Evolutionary conservation across 306 rosid species (phyloP).

Genomic region (Crataegus laevigata): DNA sequence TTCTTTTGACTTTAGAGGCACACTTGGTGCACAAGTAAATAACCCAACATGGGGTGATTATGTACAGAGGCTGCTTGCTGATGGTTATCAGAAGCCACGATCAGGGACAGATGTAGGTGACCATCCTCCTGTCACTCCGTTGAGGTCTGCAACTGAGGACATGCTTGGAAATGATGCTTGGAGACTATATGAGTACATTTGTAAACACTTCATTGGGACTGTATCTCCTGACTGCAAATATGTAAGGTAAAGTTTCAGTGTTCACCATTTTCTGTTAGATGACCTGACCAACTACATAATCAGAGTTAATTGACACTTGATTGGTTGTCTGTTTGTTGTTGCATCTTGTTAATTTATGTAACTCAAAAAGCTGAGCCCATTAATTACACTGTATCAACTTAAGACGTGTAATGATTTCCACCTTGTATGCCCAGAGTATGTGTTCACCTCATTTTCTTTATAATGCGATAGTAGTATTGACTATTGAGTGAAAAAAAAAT

Average conservation of each 20-base stretch:
- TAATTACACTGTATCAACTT: neutral
- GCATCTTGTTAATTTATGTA: neutral
- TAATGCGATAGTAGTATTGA: neutral
- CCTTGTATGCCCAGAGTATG: neutral
- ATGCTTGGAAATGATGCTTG: conserved; percentile 80
- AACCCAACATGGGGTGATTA: conserved; percentile 69
- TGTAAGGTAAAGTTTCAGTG: conserved; percentile 40
- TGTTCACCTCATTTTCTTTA: neutral
- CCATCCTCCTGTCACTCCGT: conserved; percentile 97
- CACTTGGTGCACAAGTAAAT: conserved; percentile 58
- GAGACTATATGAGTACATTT: conserved; percentile 82
- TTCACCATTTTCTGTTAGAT: conserved; percentile 3
- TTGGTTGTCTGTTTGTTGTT: neutral
- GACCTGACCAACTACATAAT: neutral
- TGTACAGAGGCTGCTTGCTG: conserved; percentile 51
- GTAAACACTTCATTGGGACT: conserved; percentile 85
- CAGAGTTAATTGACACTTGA: neutral
- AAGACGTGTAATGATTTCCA: neutral
- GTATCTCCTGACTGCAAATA: conserved; percentile 93
- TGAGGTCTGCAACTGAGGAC: conserved; percentile 74
- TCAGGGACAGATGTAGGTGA: conserved; percentile 85
- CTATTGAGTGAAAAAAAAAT: neutral
- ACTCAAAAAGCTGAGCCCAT: neutral
- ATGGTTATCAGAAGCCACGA: conserved; percentile 70
- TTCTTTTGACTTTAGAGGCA: conserved; percentile 79